Base-by-base conservation (phyloP, 2,329 filamentous ascomycete genomes). In the Mariannaea elegans region DNA sequence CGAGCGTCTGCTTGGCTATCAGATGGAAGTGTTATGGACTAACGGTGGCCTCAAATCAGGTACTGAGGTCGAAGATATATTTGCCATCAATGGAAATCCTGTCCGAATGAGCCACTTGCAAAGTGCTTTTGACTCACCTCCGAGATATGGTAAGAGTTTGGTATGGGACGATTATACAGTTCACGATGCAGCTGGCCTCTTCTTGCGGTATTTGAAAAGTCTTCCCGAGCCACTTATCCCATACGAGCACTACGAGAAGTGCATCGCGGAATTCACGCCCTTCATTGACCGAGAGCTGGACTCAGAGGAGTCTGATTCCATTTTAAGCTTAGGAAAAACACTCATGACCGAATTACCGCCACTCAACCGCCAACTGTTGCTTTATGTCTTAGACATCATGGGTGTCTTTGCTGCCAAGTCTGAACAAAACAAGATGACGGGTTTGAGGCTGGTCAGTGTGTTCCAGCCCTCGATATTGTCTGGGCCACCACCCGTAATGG, bases 171-270 rank as follows among this genome's bases (percentile, higher is more conserved):
- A 3, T 3, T 55, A 12, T 4, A 62, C 55, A 0, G 13, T 39
- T n/a, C 45, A 59, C 2, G 49, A 62, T 8, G 38, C 32, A 24
- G 59, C 49, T 14, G 45, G 55, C 1, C n/a, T 59, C 4, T 10
- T 62, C 2, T 10, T 59, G 2, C 49, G 59, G 7, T 59, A 62
- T 27, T 23, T 59, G 1, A 59, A 55, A 10, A 54, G 44, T 9
- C 39, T 61, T 1, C 55, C 59, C 1, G 44, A 59, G 7, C 48
- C 55, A 0, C 31, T 50, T 4, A 16, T 54, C 7, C 47, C 55
- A 1, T 59, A 59, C 13, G 9, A 5, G 7, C 34, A n/a, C 4
- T 54, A 41, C 8, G 19, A 1, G 1, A 21, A 2, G 2, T 59
- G 44, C 12, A 9, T 50, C 3, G 8, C 27, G 3, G n/a, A 12